Evolutionary conservation across 129 eudicot genomes (phyloP).

Genomic region (Erigeron canadensis): DNA sequence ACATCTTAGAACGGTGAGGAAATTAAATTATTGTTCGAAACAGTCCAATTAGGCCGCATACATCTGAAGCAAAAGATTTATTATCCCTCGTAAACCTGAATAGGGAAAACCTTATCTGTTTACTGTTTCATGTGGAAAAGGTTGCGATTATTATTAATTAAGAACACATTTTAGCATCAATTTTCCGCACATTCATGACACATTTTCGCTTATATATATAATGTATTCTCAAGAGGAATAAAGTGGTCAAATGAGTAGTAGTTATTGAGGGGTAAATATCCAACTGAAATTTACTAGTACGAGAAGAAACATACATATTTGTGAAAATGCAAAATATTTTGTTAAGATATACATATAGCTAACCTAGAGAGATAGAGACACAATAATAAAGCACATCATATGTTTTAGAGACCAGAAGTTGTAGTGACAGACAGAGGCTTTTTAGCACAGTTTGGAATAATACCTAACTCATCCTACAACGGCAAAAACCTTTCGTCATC

Average conservation of each 20-base stretch:
- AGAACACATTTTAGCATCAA: no score
- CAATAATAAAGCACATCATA: not conserved
- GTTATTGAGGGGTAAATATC: constrained; percentile 21
- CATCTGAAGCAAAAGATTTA: no score
- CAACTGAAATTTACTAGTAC: constrained; percentile 29
- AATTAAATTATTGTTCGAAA: no score
- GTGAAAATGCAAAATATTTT: constrained; percentile 35
- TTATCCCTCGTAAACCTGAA: no score
- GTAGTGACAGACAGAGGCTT: constrained; percentile 54
- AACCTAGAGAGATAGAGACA: constrained; percentile 11
- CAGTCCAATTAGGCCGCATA: no score
- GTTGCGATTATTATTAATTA: no score
- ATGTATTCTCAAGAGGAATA: constrained; percentile 14
- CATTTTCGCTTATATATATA: no score
- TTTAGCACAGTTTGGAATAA: constrained; percentile 42
- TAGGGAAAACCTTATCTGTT: no score
- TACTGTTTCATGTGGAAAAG: no score
- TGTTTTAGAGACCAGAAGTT: constrained; percentile 28
- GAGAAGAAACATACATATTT: constrained; percentile 21
- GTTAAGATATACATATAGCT: constrained; percentile 6
- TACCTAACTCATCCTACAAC: constrained; percentile 44
- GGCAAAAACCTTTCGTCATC: constrained; percentile 51
- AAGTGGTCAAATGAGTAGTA: not conserved
- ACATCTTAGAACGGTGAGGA: no score
- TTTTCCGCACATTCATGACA: no score